A percentile compares a stretch with the other conserved stretches of the same genome.
Conservation (phyloP, 305 asterid genomes). For the Fraxinus dipetala region DNA sequence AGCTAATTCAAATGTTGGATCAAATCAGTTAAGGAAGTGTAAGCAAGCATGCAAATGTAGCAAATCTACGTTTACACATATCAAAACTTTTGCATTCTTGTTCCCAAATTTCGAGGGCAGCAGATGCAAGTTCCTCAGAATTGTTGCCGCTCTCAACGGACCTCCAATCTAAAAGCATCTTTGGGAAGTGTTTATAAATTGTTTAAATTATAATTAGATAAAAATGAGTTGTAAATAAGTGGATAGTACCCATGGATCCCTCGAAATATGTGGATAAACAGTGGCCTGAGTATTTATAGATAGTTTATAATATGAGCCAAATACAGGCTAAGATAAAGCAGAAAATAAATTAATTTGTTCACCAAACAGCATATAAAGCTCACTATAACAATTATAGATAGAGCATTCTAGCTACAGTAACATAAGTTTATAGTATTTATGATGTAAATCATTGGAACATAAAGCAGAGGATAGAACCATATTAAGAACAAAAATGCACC, state of each 20-base stretch:
- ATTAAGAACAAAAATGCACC: background rate
- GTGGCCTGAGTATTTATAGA: too few relatives aligned
- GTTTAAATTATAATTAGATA: too few relatives aligned
- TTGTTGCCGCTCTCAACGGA: background rate
- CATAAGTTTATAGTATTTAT: too few relatives aligned
- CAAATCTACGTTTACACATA: background rate
- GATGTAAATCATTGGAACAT: too few relatives aligned
- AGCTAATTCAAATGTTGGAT: slow-evolving; percentile 13
- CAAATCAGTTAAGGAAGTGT: slow-evolving; percentile 7
- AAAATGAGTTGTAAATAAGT: too few relatives aligned
- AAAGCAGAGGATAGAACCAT: background rate
- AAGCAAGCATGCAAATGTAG: background rate
- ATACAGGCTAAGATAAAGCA: background rate
- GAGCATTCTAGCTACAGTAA: background rate
- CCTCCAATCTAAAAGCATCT: background rate
- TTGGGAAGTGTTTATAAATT: too few relatives aligned
- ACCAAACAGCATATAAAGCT: background rate
- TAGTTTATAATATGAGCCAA: too few relatives aligned
- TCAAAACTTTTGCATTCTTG: background rate
- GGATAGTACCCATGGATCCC: too few relatives aligned
- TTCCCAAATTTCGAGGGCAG: too few relatives aligned
- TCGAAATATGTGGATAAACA: too few relatives aligned
- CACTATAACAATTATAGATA: too few relatives aligned
- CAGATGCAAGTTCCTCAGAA: background rate
- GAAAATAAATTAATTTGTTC: background rate